Conservation (phyloP, 2,329 filamentous ascomycete genomes). For the Corynespora cassiicola region DNA sequence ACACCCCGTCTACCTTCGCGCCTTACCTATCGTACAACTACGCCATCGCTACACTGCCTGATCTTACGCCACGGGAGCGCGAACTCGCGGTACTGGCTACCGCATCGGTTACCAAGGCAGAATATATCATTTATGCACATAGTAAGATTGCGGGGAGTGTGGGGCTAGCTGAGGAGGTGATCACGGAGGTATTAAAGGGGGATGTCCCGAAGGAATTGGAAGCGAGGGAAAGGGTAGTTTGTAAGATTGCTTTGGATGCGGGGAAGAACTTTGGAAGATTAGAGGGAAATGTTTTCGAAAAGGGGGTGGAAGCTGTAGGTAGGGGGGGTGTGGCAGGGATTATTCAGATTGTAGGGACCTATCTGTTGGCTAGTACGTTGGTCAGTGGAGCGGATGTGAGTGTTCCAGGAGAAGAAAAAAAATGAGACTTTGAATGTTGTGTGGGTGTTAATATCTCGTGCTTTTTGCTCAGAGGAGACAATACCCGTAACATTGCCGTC, state of each 20-base stretch:
- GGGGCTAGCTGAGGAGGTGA: constrained; percentile 6
- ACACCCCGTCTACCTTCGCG: constrained; percentile 6
- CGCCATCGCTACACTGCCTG: constrained; percentile 1
- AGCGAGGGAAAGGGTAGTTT: constrained; percentile 9
- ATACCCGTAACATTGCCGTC: no score
- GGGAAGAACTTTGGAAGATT: constrained; percentile 6
- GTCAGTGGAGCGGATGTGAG: constrained; percentile 9
- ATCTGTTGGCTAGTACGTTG: constrained; percentile 7
- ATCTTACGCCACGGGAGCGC: constrained; percentile 6
- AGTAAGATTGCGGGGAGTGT: constrained; percentile 8
- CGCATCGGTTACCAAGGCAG: constrained; percentile 2
- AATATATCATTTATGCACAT: constrained; percentile 12
- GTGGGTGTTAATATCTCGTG: no score
- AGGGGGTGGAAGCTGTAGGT: constrained; percentile 2
- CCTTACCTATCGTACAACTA: constrained; percentile 8
- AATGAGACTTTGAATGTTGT: no score
- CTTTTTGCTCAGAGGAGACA: no score
- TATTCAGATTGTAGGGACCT: constrained; percentile 10
- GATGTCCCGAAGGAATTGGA: background rate
- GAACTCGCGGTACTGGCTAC: constrained; percentile 10
- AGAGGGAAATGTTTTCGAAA: constrained; percentile 2
- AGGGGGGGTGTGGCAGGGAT: constrained; percentile 8
- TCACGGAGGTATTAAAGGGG: constrained; percentile 3
- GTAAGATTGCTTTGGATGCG: constrained; percentile 8
- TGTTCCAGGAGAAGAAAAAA: constrained; percentile 3